Base-by-base conservation (phyloP, 441 rosid genomes). In the Eutrema salsugineum region DNA sequence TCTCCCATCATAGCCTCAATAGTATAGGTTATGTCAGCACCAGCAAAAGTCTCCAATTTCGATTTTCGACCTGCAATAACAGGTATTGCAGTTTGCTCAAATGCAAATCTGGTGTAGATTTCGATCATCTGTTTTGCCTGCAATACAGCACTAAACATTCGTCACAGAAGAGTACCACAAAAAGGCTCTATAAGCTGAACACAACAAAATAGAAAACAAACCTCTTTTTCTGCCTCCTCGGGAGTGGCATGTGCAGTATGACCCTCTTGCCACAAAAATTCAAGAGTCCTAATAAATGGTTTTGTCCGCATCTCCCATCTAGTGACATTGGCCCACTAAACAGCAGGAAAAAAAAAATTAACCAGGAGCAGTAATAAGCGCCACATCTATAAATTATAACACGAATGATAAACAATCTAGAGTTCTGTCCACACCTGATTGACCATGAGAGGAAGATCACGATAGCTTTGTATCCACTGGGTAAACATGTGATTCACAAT, bases 1-100 rank as follows among this genome's bases (percentile, higher is more conserved):
- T 94, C 99, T 70, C 97, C 97, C 97, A 94, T 94, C 97, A 91
- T 91, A 78, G 93, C 97, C 83, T 94, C 99, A 79, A 94, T 91
- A 17, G 97, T 94, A 74, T 88, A 90, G 10, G 97, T 94, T 80
- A 75, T 83, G 65, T 77, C 80, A 81, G 97, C 96, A 81, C 96
- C 96, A 80, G 93, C 94, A 85, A 94, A 91, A 27, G 94, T 91
- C 79, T 90, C 97, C 68, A 83, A 79, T 63, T 79, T 91, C 20
- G 94, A 94, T 76, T 94, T 91, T 81, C 91, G 78, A 78, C 97
- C 97, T 59, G 88, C 74, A 82, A 90, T 85, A 66, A 94, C 93
- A 80, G 96, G 97, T 82, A 94, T 88, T 63, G 96, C 97, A 81
- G 99, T 85, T 74, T 90, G 86, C 96, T 88, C 97, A 64, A 79